Percentiles rank a stretch among this genome's conserved stretches.
Evolutionary conservation across 768 basidiomycete genomes (phyloP).

Genomic region (Calocera viscosa): DNA sequence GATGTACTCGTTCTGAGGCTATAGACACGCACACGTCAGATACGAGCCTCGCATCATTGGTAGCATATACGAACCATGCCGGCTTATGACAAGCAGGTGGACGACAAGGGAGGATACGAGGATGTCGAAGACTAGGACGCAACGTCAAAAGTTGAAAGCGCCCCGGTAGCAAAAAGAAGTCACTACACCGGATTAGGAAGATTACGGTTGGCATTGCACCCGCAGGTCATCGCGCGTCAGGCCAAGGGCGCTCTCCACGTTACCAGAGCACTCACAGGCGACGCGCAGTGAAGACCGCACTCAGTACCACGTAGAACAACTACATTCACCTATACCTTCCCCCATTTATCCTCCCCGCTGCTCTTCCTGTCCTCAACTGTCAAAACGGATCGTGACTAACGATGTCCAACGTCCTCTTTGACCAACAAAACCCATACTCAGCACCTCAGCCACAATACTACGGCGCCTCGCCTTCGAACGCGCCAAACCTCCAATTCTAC

Average conservation of each 20-base stretch:
- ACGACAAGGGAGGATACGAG: background rate
- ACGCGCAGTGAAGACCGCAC: background rate
- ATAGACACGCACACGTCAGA: background rate
- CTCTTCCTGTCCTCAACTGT: background rate
- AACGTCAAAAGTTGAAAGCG: background rate
- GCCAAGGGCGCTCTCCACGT: background rate
- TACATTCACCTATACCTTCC: background rate
- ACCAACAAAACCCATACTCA: constrained; percentile 10
- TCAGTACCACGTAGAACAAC: background rate
- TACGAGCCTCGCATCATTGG: background rate
- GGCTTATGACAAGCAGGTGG: background rate
- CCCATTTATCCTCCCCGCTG: background rate
- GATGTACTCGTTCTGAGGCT: constrained; percentile 87
- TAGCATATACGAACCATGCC: background rate
- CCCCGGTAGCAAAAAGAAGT: background rate
- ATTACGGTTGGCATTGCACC: background rate
- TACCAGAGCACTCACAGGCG: background rate
- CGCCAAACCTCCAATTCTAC: constrained; percentile 20
- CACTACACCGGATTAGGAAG: background rate
- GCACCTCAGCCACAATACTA: constrained; percentile 8
- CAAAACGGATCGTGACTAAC: background rate
- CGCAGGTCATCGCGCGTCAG: background rate
- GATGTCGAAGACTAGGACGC: background rate
- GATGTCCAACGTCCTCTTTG: constrained; percentile 14
- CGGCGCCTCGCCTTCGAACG: constrained; percentile 7